Evolutionary conservation across 1,139 yeast genomes (phyloP).

Genomic region (Scheffersomyces segobiensis): DNA sequence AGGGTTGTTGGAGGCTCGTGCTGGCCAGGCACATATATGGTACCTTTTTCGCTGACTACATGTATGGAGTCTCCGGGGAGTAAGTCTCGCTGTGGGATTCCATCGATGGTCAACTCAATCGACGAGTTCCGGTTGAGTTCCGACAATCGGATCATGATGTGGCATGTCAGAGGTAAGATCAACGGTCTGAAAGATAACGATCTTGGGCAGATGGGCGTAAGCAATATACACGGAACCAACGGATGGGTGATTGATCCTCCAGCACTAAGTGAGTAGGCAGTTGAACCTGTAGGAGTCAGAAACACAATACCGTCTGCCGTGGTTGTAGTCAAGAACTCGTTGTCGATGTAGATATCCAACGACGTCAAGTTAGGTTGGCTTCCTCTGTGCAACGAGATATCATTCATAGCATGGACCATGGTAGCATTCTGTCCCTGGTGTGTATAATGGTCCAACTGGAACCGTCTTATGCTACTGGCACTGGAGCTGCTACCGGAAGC

Average conservation of each 20-base stretch:
- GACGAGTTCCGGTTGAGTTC: constrained; percentile 43
- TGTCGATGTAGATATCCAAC: constrained; percentile 78
- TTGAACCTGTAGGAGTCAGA: constrained; percentile 92
- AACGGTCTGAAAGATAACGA: constrained; percentile 86
- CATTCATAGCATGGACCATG: constrained; percentile 83
- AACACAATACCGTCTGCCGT: constrained; percentile 88
- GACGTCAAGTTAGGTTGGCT: constrained; percentile 83
- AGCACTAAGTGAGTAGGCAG: constrained; percentile 86
- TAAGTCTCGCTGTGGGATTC: constrained; percentile 69
- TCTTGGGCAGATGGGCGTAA: constrained; percentile 90
- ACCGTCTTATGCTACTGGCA: constrained; percentile 12
- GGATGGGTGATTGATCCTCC: constrained; percentile 96
- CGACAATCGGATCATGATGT: constrained; percentile 67
- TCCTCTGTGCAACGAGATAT: constrained; percentile 84
- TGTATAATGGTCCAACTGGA: background rate
- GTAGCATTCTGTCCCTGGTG: constrained; percentile 16
- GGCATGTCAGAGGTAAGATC: constrained; percentile 71
- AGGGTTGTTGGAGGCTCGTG: constrained; percentile 14
- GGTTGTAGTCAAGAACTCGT: constrained; percentile 80
- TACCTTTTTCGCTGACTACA: constrained; percentile 61
- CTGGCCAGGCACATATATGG: constrained; percentile 47
- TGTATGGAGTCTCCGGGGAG: constrained; percentile 78
- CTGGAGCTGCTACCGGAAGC: constrained; percentile 7
- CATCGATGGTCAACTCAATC: constrained; percentile 73
- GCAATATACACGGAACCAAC: constrained; percentile 72